A percentile compares a stretch with the other conserved stretches of the same genome.
These are phyloP conservation scores for Paramecium sonneborni DNA, from an alignment of 73 alveolate genomes.

Conservation along the genomic window DNA sequence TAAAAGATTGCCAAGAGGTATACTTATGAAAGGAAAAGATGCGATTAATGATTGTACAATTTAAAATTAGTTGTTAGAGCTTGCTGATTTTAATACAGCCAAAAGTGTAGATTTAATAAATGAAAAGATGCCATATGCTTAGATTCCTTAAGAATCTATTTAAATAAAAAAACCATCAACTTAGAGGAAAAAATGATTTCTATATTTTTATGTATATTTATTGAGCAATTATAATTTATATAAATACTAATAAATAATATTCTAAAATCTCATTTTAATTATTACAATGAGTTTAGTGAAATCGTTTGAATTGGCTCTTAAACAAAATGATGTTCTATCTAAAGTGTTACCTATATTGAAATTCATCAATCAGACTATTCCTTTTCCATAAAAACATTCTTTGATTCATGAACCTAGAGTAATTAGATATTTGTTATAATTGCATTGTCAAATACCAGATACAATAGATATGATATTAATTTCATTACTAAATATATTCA, in stretches of 20 bases:
- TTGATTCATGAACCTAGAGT: background rate
- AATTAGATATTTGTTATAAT: background rate
- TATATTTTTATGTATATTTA: background rate
- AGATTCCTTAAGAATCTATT: constrained; percentile 25
- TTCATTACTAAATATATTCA: background rate
- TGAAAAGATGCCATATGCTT: constrained; percentile 43
- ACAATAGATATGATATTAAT: background rate
- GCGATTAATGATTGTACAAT: constrained; percentile 62
- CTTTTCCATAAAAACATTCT: background rate
- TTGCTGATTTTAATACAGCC: constrained; percentile 33
- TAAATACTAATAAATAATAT: background rate
- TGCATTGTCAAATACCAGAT: background rate
- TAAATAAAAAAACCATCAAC: constrained; percentile 9
- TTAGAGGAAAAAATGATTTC: constrained; percentile 2
- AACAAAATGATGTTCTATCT: background rate
- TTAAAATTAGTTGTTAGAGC: background rate
- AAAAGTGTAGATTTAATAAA: constrained; percentile 21
- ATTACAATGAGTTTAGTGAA: background rate
- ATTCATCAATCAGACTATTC: background rate
- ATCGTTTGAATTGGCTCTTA: background rate
- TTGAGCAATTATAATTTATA: background rate
- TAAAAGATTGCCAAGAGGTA: constrained; percentile 89
- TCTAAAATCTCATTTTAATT: background rate
- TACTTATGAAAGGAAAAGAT: constrained; percentile 77
- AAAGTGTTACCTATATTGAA: background rate